These are phyloP conservation scores for Mucor lusitanicus DNA, from an alignment of 371 early-diverging fungal genomes.

Conservation along the genomic window DNA sequence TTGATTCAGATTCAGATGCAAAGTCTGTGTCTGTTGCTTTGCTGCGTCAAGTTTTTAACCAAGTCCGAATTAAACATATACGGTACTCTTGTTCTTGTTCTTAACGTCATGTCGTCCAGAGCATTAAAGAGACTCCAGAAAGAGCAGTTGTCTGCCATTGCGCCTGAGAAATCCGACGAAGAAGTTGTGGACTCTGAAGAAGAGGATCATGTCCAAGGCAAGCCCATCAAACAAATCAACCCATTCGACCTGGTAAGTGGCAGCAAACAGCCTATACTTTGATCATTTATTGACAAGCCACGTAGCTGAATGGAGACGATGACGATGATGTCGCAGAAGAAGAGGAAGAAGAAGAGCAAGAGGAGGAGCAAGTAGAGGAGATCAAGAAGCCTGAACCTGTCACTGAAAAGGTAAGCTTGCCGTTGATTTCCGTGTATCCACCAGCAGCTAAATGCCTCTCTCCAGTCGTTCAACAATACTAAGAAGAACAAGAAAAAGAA, in stretches of 20 bases:
- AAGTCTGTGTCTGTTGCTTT: not conserved
- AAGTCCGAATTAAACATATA: not conserved
- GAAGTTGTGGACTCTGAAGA: slow-evolving; percentile 25
- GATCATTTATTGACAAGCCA: not conserved
- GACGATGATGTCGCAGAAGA: slow-evolving; percentile 43
- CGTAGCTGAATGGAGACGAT: slow-evolving; percentile 29
- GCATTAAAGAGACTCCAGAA: slow-evolving; percentile 46
- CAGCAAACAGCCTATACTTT: not conserved
- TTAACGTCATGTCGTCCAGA: slow-evolving; percentile 42
- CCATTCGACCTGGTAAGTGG: slow-evolving; percentile 67
- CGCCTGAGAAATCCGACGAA: slow-evolving; percentile 17
- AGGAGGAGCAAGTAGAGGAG: slow-evolving; percentile 24
- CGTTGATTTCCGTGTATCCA: not conserved
- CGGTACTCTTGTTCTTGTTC: not conserved
- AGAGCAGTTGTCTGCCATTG: slow-evolving; percentile 25
- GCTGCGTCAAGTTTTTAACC: not conserved
- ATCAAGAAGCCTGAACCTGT: slow-evolving; percentile 10
- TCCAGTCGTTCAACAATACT: not conserved
- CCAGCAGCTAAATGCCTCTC: not conserved
- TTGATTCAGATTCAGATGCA: not conserved
- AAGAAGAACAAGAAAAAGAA: slow-evolving; percentile 31
- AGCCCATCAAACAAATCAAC: slow-evolving; percentile 38
- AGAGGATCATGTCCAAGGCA: slow-evolving; percentile 22
- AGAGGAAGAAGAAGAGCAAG: slow-evolving; percentile 39
- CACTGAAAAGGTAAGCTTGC: slow-evolving; percentile 10